A percentile compares a stretch with the other conserved stretches of the same genome.
Evolutionary conservation across 768 basidiomycete genomes (phyloP).

Genomic region (Psilocybe tampanensis): DNA sequence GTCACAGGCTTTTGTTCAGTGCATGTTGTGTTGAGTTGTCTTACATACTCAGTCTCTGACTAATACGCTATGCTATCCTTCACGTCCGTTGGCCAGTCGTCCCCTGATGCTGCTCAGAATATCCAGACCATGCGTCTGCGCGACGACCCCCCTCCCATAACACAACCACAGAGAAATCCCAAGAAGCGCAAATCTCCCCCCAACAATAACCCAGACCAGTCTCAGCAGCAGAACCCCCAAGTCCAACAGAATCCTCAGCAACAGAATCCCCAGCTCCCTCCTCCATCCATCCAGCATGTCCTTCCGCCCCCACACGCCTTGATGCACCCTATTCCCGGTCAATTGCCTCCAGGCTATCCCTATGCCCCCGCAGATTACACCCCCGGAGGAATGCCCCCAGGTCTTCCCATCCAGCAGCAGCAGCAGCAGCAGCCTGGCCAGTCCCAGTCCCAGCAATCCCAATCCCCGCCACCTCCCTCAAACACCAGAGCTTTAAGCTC

Average conservation of each 20-base stretch:
- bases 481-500: slow-evolving; percentile 65
- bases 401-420: slow-evolving; percentile 23
- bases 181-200: slow-evolving; percentile 77
- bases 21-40: slow-evolving; percentile 19
- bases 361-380: slow-evolving; percentile 56
- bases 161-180: slow-evolving; percentile 43
- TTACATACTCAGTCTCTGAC: slow-evolving; percentile 51
- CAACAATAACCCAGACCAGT: slow-evolving; percentile 24
- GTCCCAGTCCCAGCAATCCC: slow-evolving; percentile 26
- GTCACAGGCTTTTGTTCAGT: slow-evolving; percentile 17
- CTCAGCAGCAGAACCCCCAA: slow-evolving; percentile 42
- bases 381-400: slow-evolving; percentile 50
- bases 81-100: slow-evolving; percentile 24
- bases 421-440: slow-evolving; percentile 20
- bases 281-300: slow-evolving; percentile 48
- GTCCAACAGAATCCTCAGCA: slow-evolving; percentile 26
- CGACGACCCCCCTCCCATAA: slow-evolving; percentile 55
- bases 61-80: slow-evolving; percentile 51
- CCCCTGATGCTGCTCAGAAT: slow-evolving; percentile 31
- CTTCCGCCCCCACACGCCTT: slow-evolving; percentile 57
- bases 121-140: slow-evolving; percentile 58
- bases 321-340: slow-evolving; percentile 48
- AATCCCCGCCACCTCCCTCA: slow-evolving; percentile 28
- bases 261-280: slow-evolving; percentile 25
- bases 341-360: slow-evolving; percentile 51